Evolutionary conservation across 192 early-diverging fungal genomes (phyloP), one percentile per base, ranked within the genome.

Genomic region (Gaertneriomyces sp.): DNA sequence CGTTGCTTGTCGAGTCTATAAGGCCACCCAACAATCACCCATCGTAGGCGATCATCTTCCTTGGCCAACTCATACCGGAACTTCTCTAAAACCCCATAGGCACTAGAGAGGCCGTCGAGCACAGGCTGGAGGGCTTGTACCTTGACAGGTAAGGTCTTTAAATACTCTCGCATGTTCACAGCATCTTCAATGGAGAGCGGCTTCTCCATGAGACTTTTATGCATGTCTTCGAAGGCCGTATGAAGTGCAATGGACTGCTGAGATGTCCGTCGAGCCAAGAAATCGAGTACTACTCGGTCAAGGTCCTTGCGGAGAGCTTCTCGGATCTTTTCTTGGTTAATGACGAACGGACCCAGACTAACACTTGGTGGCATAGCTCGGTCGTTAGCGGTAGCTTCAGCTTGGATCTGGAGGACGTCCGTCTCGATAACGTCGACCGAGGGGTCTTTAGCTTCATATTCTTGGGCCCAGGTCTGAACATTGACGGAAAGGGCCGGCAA

Each of bases 111-210:
- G 50, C 82, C 83, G 17, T 61, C 62, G 46, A 86, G 72, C n/a
- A 57, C 54, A 5, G 39, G 16, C 38, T 80, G 72, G 49, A 79
- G 81, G 8, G 38, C 57, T 40, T 68, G 54, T n/a, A 67, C 73
- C 14, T 68, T 72, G 7, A 86, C 84, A 0, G 84, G 84, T 19
- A 86, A 79, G 7, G 83, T 68, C 42, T 75, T 70, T 66, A 86
- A 85, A 61, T 78, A 86, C 46, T 82, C 81, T 0, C 83, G 63
- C 12, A 86, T 64, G 61, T 86, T 83, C 7, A 73, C 85, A 2
- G 83, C 69, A 56, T 86, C 84, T 68, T 86, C 84, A 57, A 86
- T 85, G 60, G 81, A 86, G 12, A 76, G 59, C 0, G 84, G 84
- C 19, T 70, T 46, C 49, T 85, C 81, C 50, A 83, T 86, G 40